These are phyloP conservation scores for Metschnikowia aberdeeniae DNA, from an alignment of 805 yeast genomes.

Conservation along the genomic window DNA sequence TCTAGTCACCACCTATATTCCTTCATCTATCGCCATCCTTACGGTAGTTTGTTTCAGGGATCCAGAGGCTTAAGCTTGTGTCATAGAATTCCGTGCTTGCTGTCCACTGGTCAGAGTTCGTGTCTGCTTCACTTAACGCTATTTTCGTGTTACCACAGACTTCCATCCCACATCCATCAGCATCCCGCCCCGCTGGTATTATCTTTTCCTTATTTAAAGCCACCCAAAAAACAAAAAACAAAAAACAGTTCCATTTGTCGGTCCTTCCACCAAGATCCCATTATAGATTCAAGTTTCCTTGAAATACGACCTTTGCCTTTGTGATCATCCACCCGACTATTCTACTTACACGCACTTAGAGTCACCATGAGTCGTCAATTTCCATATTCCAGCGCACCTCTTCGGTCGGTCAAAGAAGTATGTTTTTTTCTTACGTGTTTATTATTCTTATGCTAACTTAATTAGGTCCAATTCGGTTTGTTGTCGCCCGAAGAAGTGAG, in stretches of 20 bases:
- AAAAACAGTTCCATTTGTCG: neutral
- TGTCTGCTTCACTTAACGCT: neutral
- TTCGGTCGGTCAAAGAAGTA: conserved; percentile 95
- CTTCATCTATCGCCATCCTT: conserved; percentile 4
- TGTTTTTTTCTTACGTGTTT: conserved; percentile 21
- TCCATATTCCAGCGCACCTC: conserved; percentile 97
- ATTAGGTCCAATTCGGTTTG: conserved; percentile 88
- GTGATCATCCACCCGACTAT: neutral
- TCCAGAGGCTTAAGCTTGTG: conserved; percentile 14
- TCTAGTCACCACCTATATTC: conserved; percentile 8
- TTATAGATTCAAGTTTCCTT: conserved; percentile 1
- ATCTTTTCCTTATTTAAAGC: neutral
- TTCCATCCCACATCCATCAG: neutral
- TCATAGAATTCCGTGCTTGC: conserved; percentile 2
- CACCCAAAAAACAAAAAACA: neutral
- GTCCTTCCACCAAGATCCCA: neutral
- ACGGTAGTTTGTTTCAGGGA: conserved; percentile 10
- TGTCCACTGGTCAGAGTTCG: conserved; percentile 1
- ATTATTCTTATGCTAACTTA: conserved; percentile 17
- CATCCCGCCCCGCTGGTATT: neutral
- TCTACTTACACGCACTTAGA: neutral
- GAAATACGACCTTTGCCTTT: neutral
- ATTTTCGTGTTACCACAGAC: neutral
- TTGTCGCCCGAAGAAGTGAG: conserved; percentile 94
- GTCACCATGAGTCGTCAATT: conserved; percentile 45